Conservation (phyloP, 2,329 filamentous ascomycete species). For the Macrophomina pseudophaseolina region DNA sequence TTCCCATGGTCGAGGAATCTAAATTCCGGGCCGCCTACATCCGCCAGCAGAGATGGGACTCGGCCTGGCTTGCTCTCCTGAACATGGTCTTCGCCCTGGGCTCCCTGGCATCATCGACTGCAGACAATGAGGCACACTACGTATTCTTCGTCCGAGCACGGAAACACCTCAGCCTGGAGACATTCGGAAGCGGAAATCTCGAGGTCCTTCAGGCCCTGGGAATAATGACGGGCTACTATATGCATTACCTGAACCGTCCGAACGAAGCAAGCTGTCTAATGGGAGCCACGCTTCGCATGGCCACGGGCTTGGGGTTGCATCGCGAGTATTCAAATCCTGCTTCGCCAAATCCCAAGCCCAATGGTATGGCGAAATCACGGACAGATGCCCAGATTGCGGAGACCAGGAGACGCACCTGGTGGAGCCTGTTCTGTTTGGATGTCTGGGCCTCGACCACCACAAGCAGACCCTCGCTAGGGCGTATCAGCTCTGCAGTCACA, state of each 20-base stretch:
- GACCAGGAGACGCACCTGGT: constrained; percentile 50
- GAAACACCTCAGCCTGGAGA: constrained; percentile 69
- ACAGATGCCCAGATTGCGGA: constrained; percentile 34
- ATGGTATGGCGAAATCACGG: neutral
- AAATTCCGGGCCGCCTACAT: constrained; percentile 70
- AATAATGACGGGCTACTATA: constrained; percentile 75
- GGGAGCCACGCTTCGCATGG: constrained; percentile 74
- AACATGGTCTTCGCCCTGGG: constrained; percentile 81
- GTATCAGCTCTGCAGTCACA: constrained; percentile 46
- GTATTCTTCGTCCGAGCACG: constrained; percentile 72
- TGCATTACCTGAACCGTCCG: constrained; percentile 77
- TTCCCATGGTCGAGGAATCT: constrained; percentile 75
- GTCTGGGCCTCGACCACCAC: constrained; percentile 52
- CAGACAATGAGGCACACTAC: constrained; percentile 68
- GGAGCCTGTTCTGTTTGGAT: constrained; percentile 52
- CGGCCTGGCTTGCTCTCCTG: constrained; percentile 72
- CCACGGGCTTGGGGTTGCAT: constrained; percentile 74
- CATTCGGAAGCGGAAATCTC: constrained; percentile 72
- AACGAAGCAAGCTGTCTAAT: constrained; percentile 77
- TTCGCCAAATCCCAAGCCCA: neutral
- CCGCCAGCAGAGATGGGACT: constrained; percentile 66
- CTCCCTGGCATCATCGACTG: constrained; percentile 69
- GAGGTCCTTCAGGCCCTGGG: constrained; percentile 74
- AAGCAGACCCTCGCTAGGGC: constrained; percentile 47
- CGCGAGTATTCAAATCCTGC: constrained; percentile 59